Evolutionary conservation across 2,329 filamentous ascomycete genomes (phyloP).

Genomic region (Lachnellula arida): DNA sequence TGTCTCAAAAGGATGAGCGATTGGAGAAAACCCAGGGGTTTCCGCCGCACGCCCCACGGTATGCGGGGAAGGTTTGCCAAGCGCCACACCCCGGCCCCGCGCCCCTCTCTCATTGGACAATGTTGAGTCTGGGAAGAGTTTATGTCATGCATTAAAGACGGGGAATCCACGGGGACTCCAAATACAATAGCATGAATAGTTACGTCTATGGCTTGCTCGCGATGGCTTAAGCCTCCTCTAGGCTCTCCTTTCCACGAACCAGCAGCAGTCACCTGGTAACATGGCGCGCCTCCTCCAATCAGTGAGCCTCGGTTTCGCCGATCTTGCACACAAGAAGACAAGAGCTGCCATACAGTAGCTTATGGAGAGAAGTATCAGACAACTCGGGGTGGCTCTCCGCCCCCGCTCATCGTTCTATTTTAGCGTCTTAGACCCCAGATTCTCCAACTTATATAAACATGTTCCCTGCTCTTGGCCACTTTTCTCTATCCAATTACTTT

Average conservation of each 20-base stretch:
- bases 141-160: background rate
- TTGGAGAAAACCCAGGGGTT: background rate
- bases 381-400: conserved; percentile 5
- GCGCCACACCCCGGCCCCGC: background rate
- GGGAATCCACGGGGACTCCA: background rate
- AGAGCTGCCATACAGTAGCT: conserved; percentile 10
- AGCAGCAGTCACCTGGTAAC: background rate
- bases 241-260: background rate
- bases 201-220: background rate
- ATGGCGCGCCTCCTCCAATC: background rate
- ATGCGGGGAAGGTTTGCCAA: background rate
- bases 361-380: background rate
- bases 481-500: background rate
- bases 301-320: conserved; percentile 5
- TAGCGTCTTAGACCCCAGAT: background rate
- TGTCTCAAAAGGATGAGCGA: background rate
- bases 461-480: background rate
- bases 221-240: background rate
- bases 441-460: background rate
- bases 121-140: background rate
- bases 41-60: background rate
- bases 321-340: conserved; percentile 38
- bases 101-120: background rate
- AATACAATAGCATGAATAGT: background rate
- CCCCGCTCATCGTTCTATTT: background rate